A percentile compares a stretch with the other conserved stretches of the same genome.
Conservation (phyloP, 2,329 filamentous ascomycete species). For the Hypoxylon sp. region DNA sequence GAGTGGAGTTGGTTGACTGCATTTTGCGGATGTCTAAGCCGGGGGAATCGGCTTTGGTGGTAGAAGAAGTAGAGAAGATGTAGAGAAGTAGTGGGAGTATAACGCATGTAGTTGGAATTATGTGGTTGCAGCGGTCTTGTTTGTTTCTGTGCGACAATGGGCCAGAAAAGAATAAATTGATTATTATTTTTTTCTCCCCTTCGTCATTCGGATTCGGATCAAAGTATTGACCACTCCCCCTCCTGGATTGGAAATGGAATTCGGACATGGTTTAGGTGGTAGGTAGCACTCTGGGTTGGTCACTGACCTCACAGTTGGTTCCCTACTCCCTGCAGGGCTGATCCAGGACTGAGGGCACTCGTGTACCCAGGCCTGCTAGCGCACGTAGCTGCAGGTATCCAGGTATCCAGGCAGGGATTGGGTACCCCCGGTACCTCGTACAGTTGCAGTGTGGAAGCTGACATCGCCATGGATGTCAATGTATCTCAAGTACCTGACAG, state of each 20-base stretch:
- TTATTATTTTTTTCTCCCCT: constrained; percentile 24
- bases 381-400: constrained; percentile 25
- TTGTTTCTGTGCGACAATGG: constrained; percentile 31
- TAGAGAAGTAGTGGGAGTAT: constrained; percentile 13
- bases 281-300: neutral
- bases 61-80: constrained; percentile 9
- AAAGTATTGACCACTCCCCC: constrained; percentile 27
- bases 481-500: constrained; percentile 33
- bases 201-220: constrained; percentile 35
- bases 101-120: constrained; percentile 22
- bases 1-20: constrained; percentile 44
- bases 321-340: constrained; percentile 38
- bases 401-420: constrained; percentile 27
- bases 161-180: constrained; percentile 17
- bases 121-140: constrained; percentile 16
- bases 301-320: constrained; percentile 19
- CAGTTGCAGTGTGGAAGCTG: constrained; percentile 23
- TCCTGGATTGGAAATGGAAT: constrained; percentile 29
- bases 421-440: constrained; percentile 13
- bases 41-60: constrained; percentile 35
- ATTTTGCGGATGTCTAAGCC: constrained; percentile 38
- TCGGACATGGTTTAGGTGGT: constrained; percentile 12
- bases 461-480: constrained; percentile 13
- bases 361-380: constrained; percentile 19
- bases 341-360: constrained; percentile 34